Evolutionary conservation across 345 rosid genomes (phyloP).

Genomic region (Linum lewisii): DNA sequence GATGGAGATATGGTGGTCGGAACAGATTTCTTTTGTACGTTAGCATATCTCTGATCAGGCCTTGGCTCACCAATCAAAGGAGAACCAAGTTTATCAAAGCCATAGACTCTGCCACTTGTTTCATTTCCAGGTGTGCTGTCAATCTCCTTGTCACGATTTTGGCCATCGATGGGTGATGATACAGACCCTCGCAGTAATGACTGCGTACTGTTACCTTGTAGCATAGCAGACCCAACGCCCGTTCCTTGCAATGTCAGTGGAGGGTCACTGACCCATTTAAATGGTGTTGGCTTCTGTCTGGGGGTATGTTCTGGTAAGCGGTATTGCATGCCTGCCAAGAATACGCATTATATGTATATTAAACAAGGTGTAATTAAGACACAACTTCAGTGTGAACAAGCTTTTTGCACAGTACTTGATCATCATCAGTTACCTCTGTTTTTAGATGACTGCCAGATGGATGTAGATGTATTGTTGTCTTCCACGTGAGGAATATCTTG

Average conservation of each 20-base stretch:
- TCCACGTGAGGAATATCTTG: constrained; percentile 27
- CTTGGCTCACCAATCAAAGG: constrained; percentile 25
- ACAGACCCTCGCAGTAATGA: constrained; percentile 28
- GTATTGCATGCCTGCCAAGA: constrained; percentile 34
- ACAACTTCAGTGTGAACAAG: constrained; percentile 1
- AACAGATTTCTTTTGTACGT: constrained; percentile 17
- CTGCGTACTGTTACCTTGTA: constrained; percentile 24
- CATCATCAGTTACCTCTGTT: constrained; percentile 43
- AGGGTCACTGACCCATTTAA: constrained; percentile 28
- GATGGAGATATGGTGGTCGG: not conserved
- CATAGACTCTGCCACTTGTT: constrained; percentile 20
- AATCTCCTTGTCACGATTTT: constrained; percentile 20
- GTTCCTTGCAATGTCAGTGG: constrained; percentile 19
- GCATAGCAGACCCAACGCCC: constrained; percentile 22
- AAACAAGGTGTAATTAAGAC: not conserved
- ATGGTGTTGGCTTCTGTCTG: constrained; percentile 29
- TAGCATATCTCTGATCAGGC: constrained; percentile 28
- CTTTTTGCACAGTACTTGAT: constrained; percentile 8
- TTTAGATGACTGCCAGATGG: constrained; percentile 23
- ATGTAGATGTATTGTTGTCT: constrained; percentile 34
- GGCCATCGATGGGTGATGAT: constrained; percentile 15
- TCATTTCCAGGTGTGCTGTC: constrained; percentile 22
- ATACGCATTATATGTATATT: constrained; percentile 1
- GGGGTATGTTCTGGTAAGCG: constrained; percentile 26
- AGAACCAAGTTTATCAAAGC: constrained; percentile 25